Evolutionary conservation across 1,139 yeast species (phyloP).

Genomic region (Sugiyamaella pinicola): DNA sequence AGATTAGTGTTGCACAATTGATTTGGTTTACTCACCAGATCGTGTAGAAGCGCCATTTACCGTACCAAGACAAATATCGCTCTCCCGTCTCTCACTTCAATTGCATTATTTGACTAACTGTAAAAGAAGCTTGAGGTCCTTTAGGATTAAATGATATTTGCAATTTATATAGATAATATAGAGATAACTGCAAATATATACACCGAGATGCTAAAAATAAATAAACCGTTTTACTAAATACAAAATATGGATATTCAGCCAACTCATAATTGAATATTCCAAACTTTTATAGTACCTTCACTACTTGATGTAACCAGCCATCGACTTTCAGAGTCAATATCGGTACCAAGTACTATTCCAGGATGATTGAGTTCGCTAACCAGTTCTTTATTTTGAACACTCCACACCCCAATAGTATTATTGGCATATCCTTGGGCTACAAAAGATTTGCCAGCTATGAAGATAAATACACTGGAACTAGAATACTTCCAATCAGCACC

Average conservation of each 20-base stretch:
- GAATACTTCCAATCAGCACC: conserved; percentile 39
- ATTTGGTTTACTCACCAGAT: no score
- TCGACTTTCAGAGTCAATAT: conserved; percentile 40
- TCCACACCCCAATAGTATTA: conserved; percentile 65
- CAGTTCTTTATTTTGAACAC: conserved; percentile 65
- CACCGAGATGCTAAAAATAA: no score
- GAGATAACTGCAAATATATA: no score
- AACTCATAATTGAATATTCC: conserved; percentile 31
- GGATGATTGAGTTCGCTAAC: conserved; percentile 48
- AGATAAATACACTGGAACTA: conserved; percentile 29
- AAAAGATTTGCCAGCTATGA: conserved; percentile 43
- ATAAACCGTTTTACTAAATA: background rate
- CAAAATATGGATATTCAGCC: background rate
- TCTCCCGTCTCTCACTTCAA: no score
- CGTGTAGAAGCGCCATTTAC: no score
- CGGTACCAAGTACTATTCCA: conserved; percentile 39
- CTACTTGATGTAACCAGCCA: conserved; percentile 50
- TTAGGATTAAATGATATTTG: no score
- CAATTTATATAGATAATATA: no score
- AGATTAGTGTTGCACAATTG: no score
- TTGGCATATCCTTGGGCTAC: conserved; percentile 69
- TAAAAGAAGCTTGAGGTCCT: no score
- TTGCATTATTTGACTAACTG: no score
- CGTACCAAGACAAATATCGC: no score
- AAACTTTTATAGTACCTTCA: conserved; percentile 46